Conservation (phyloP, 83 land plant genomes). For the Diphasiastrum complanatum region DNA sequence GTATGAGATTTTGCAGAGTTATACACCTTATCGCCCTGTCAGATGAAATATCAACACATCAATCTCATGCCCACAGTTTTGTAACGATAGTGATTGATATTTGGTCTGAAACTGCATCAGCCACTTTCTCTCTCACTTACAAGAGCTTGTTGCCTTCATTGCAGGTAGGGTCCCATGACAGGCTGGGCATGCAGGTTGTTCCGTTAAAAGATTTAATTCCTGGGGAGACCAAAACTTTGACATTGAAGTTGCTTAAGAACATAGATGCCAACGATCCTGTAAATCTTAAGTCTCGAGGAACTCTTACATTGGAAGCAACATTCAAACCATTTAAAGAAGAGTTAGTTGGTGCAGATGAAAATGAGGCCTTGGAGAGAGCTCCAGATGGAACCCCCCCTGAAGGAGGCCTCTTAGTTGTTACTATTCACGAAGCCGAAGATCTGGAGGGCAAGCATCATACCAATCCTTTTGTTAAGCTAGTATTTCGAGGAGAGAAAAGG, state of each 20-base stretch:
- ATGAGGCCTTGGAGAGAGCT: neutral
- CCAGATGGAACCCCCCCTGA: slow-evolving; percentile 1
- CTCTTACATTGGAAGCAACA: neutral
- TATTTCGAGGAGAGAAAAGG: slow-evolving; percentile 4
- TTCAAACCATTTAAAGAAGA: slow-evolving; percentile 5
- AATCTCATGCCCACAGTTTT: too few species aligned
- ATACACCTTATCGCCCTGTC: too few species aligned
- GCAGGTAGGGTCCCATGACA: slow-evolving; percentile 9
- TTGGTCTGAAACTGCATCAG: too few species aligned
- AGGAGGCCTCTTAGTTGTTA: slow-evolving; percentile 4
- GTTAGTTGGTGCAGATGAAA: neutral
- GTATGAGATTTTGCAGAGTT: too few species aligned
- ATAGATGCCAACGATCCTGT: slow-evolving; percentile 5
- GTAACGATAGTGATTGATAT: too few species aligned
- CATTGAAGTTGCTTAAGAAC: neutral
- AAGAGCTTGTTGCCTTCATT: too few species aligned
- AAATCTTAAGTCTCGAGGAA: slow-evolving; percentile 2
- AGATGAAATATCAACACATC: too few species aligned
- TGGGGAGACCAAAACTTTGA: slow-evolving; percentile 5
- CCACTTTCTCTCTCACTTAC: too few species aligned
- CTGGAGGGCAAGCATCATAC: slow-evolving; percentile 8
- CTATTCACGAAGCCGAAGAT: slow-evolving; percentile 2
- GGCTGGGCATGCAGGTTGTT: slow-evolving; percentile 7
- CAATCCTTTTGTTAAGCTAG: slow-evolving; percentile 3
- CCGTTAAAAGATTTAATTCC: slow-evolving; percentile 1